Evolutionary conservation across 164 flowering plant species (phyloP), one percentile per base, ranked within the genome.

Genomic region (Piper betle): DNA sequence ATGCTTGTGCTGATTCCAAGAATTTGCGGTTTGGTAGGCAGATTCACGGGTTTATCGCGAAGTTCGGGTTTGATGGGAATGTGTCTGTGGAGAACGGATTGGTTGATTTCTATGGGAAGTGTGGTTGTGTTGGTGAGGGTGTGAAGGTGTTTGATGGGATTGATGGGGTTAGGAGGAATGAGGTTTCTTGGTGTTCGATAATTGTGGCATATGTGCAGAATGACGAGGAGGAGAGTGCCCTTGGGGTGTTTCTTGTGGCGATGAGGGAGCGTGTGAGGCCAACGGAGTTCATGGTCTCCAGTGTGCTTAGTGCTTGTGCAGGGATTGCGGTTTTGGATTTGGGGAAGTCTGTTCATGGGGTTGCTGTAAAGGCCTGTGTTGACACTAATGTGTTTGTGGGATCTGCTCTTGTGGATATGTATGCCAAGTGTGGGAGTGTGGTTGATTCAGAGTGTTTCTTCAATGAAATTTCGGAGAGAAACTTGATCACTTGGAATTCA

Each of bases 341-440:
- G 19, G 96, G 96, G 25, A 78, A 80, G 69, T 78, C 82, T 18
- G 77, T 84, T 55, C 95, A 91, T 61, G 85, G 81, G 5, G 66
- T 84, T 33, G 88, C 92, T 25, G 87, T 80, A 37, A 88, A 88
- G 68, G 83, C 82, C 4, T 82, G 96, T 59, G 74, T 82, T 13
- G 90, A 79, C 53, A 75, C 61, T 53, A 81, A 85, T 66, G 63
- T 87, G 16, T 85, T 76, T 70, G 98, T 91, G 9, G 96, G 88
- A 4, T 84, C 91, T 71, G 84, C 98, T 0, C 81, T 91, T n/a
- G 89, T 88, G 43, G 96, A 88, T 77, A 85, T 91, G 96, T 91
- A 91, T 75, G 96, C 87, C 5, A 88, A 88, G 71, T 86, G 96
- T 72, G 98, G 96, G 48, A 80, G 84, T 59, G 72, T 87, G 40